Percentiles rank a stretch among this genome's conserved stretches.
Evolutionary conservation across 495 filamentous ascomycete genomes (phyloP).

Genomic region (Trichocladium uniseriatum): DNA sequence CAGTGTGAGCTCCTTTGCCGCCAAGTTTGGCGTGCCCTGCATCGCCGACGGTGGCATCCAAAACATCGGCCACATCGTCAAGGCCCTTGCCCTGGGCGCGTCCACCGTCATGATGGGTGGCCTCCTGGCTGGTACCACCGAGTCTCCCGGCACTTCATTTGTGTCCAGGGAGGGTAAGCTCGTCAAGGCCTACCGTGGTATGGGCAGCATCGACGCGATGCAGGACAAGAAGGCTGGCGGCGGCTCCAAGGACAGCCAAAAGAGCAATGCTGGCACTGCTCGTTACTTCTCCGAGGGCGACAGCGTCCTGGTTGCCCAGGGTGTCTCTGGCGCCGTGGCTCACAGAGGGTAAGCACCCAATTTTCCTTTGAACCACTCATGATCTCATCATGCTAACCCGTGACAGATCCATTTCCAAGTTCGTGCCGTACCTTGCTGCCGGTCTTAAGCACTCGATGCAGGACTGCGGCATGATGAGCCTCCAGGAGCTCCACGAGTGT

Average conservation of each 20-base stretch:
- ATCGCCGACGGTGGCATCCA: constrained; percentile 97
- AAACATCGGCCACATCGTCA: constrained; percentile 98
- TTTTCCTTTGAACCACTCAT: background rate
- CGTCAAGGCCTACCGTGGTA: constrained; percentile 97
- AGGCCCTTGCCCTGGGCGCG: constrained; percentile 88
- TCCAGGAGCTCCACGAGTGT: constrained; percentile 63
- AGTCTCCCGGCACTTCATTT: constrained; percentile 94
- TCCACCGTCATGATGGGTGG: constrained; percentile 99
- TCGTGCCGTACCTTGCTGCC: constrained; percentile 88
- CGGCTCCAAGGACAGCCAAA: constrained; percentile 60
- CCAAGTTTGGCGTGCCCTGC: constrained; percentile 90
- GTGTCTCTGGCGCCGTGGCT: constrained; percentile 66
- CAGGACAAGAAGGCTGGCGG: constrained; percentile 89
- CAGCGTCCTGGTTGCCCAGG: constrained; percentile 88
- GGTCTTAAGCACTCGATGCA: constrained; percentile 96
- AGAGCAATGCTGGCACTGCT: constrained; percentile 90
- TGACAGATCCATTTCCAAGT: constrained; percentile 66
- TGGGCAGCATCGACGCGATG: constrained; percentile 98
- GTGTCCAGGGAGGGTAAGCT: constrained; percentile 91
- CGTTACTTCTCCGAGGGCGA: constrained; percentile 98
- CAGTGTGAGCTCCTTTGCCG: constrained; percentile 79
- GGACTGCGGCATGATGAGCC: constrained; percentile 79
- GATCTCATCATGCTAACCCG: constrained; percentile 15
- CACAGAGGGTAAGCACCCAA: constrained; percentile 40
- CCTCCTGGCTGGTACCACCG: constrained; percentile 90